Percentiles rank a stretch among this genome's conserved stretches.
These are phyloP conservation scores for Combretum micranthum DNA, from an alignment of 345 rosid species.

Conservation along the genomic window DNA sequence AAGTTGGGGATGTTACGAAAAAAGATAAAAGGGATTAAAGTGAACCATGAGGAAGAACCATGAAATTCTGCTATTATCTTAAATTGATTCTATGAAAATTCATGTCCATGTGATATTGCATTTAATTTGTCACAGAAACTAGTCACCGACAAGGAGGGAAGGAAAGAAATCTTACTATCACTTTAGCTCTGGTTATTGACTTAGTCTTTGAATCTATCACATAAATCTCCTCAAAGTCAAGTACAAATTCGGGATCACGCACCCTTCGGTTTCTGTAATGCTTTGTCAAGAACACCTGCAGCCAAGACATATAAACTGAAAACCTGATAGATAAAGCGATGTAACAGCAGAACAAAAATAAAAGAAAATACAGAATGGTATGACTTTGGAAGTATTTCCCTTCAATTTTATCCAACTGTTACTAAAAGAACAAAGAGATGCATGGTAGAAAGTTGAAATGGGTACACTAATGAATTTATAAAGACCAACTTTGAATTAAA, in stretches of 20 bases:
- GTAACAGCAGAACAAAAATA: neutral
- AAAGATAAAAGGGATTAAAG: too few species aligned
- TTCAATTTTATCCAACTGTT: too few species aligned
- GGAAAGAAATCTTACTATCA: constrained; percentile 41
- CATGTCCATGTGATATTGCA: neutral
- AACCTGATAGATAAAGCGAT: neutral
- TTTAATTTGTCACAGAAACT: neutral
- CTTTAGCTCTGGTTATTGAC: constrained; percentile 92
- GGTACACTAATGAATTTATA: too few species aligned
- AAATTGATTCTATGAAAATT: too few species aligned
- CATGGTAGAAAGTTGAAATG: too few species aligned
- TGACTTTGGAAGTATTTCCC: too few species aligned
- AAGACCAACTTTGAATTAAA: too few species aligned
- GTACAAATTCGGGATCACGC: constrained; percentile 77
- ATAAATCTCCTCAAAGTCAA: constrained; percentile 93
- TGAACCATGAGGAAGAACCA: too few species aligned
- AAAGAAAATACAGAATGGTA: neutral
- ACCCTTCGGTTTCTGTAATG: constrained; percentile 74
- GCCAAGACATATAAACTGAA: constrained; percentile 2
- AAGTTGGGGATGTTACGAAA: too few species aligned
- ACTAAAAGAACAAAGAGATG: too few species aligned
- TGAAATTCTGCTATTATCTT: too few species aligned
- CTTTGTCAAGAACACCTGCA: constrained; percentile 82
- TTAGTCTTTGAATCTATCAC: constrained; percentile 79
- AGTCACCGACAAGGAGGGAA: neutral